These are phyloP conservation scores for Yamadazyma pseudoaaseri DNA, from an alignment of 1,139 yeast genomes.

Conservation along the genomic window DNA sequence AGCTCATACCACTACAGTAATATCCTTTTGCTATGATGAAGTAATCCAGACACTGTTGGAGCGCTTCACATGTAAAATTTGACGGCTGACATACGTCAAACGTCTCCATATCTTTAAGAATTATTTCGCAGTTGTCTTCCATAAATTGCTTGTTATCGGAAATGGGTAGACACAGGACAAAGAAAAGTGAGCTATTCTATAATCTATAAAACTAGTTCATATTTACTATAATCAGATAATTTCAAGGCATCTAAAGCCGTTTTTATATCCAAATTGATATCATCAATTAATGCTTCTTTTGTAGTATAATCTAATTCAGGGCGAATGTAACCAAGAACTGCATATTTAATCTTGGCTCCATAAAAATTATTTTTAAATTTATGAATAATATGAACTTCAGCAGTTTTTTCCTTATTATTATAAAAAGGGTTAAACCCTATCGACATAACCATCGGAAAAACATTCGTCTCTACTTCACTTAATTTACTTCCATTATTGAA, in stretches of 20 bases:
- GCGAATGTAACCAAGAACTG: conserved; percentile 82
- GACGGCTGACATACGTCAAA: conserved; percentile 7
- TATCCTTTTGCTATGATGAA: conserved; percentile 12
- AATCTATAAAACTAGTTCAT: conserved; percentile 1
- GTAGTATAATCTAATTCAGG: conserved; percentile 89
- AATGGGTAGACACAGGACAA: background rate
- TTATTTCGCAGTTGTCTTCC: conserved; percentile 2
- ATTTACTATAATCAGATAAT: conserved; percentile 18
- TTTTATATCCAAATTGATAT: conserved; percentile 76
- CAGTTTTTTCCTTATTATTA: conserved; percentile 73
- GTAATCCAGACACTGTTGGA: conserved; percentile 10
- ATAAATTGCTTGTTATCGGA: background rate
- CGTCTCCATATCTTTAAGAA: background rate
- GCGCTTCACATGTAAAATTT: conserved; percentile 11
- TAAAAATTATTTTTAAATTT: conserved; percentile 68
- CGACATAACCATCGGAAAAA: conserved; percentile 89
- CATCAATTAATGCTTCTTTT: conserved; percentile 80
- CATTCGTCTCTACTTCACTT: conserved; percentile 35
- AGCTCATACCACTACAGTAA: conserved; percentile 10
- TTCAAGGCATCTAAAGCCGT: conserved; percentile 56
- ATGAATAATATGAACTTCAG: conserved; percentile 86
- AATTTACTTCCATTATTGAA: conserved; percentile 64
- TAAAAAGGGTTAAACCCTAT: conserved; percentile 96
- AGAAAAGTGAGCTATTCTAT: too few relatives aligned
- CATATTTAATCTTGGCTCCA: conserved; percentile 72